Evolutionary conservation across 2,329 filamentous ascomycete genomes (phyloP), one percentile per base, ranked within the genome.

Genomic region (Samsoniella hepiali): DNA sequence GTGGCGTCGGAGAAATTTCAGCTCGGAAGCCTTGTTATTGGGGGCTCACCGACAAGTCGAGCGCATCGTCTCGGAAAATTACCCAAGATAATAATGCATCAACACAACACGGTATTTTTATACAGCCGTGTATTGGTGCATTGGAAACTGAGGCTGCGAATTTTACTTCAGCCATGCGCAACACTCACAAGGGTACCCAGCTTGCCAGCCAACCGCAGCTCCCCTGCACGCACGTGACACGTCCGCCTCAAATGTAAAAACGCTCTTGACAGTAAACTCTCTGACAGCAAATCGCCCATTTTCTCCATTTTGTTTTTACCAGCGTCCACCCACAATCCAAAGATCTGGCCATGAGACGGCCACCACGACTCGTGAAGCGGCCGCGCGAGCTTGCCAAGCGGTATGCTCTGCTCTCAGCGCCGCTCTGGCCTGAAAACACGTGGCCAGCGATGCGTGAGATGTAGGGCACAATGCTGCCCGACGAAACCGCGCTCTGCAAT

Each of bases 1-100:
- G 22, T 49, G 32, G 32, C 31, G 45, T 34, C 56, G 34, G 56
- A 38, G 56, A 49, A 58, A 50, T 34, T 49, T 29, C 42, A 58
- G 56, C 56, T 40, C 34, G 15, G 15, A 34, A 29, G 56, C 31
- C 44, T 22, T 50, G 32, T 50, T 40, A 27, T 36, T 47, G 36
- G 42, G 2, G 42, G 56, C 31, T 58, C 42, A 36, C 42, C n/a
- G 31, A 44, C 54, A 57, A 42, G 22, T 44, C 54, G 17, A 9
- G n/a, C 17, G 22, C 10, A 22, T 34, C 9, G 6, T 17, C 17
- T 50, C 6, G 22, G 54, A 1, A 22, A 13, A 32, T 17, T 32
- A 11, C 11, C 5, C 22, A 8, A 7, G n/a, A 15, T 17, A 31
- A 49, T 31, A 49, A 7, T 31, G 45, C 45, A 49, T 29, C 45